Base-by-base conservation (phyloP, 805 yeast genomes). In the Candida wancherniae region DNA sequence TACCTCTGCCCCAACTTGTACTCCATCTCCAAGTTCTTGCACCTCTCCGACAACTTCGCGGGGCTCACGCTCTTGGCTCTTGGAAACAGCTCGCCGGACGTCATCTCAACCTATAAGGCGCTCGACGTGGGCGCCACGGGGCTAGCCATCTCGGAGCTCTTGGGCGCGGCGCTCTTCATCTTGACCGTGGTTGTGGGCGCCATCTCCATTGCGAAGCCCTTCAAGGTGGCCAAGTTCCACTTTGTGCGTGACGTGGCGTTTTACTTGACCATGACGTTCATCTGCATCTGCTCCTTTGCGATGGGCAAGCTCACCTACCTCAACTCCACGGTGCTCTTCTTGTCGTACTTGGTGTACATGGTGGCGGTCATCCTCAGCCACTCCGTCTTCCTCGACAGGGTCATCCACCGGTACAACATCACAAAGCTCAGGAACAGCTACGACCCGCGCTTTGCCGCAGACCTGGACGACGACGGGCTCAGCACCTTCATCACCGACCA, bases 1-100 rank as follows among this genome's bases (percentile, higher is more conserved):
- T 84, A 70, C 48, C 57, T 90, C 26, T 80, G 94, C 24, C 94
- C 95, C 1, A 86, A 84, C 41, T 56, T 88, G 17, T 71, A 78
- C 26, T 66, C 75, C 12, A 67, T 88, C 10, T 78, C 96, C 1
- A 63, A 64, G 9, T 52, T 70, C 10, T 56, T 86, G 7, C 69
- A 75, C 6, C 57, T 90, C 29, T 75, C 88, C 11, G 92, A 85
- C 37, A 76, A 83, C 36, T 58, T 88, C 12, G 78, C 92, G 9
- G 97, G 97, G 0, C 69, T 90, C 42, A 88, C 97, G 0, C 60
- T 90, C 14, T 61, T 92, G 31, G 95, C 97, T 0, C 68, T 90
- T 38, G 97, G 97, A 0, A 90, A 90, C 57, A 94, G 95, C 3
- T 71, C 94, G 0, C 95, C 97, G 0, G 98, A 90, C 54, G 76